A percentile compares a stretch with the other conserved stretches of the same genome.
Conservation (phyloP, 2,329 filamentous ascomycete genomes). For the Ascochyta viciae-villosae region DNA sequence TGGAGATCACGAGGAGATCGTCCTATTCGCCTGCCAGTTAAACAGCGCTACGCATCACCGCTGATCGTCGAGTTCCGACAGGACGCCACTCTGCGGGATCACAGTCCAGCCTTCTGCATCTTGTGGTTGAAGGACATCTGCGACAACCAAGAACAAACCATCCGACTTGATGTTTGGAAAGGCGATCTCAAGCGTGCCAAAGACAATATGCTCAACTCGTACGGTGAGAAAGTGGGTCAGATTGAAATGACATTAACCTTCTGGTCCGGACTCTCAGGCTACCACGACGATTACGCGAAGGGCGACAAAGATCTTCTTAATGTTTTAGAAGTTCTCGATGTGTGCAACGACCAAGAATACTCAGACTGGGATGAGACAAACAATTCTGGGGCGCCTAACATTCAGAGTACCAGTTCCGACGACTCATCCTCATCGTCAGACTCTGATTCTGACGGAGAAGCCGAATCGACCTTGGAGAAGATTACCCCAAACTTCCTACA, state of each 20-base stretch:
- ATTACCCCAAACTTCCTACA: slow-evolving; percentile 36
- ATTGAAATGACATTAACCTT: slow-evolving; percentile 66
- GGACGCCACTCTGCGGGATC: slow-evolving; percentile 60
- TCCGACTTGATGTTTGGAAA: slow-evolving; percentile 70
- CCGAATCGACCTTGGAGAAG: slow-evolving; percentile 20
- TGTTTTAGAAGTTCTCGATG: slow-evolving; percentile 70
- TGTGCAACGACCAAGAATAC: slow-evolving; percentile 64
- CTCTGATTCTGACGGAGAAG: slow-evolving; percentile 29
- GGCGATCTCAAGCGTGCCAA: slow-evolving; percentile 66
- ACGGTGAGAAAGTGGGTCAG: slow-evolving; percentile 65
- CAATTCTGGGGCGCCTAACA: slow-evolving; percentile 17
- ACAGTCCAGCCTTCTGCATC: slow-evolving; percentile 67
- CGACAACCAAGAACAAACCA: slow-evolving; percentile 69
- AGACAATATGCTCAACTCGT: slow-evolving; percentile 54
- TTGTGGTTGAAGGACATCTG: slow-evolving; percentile 74
- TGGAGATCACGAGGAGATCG: slow-evolving; percentile 61
- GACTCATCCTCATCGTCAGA: slow-evolving; percentile 37
- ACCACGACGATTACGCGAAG: slow-evolving; percentile 63
- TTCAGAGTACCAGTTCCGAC: slow-evolving; percentile 36
- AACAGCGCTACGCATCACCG: slow-evolving; percentile 66
- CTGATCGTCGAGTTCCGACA: slow-evolving; percentile 67
- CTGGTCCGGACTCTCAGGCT: slow-evolving; percentile 67
- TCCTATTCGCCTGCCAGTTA: slow-evolving; percentile 62
- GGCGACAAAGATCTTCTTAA: slow-evolving; percentile 63
- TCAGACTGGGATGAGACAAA: slow-evolving; percentile 40